Conservation (phyloP, 2,329 filamentous ascomycete genomes). For the Cyphellophora attinorum region DNA sequence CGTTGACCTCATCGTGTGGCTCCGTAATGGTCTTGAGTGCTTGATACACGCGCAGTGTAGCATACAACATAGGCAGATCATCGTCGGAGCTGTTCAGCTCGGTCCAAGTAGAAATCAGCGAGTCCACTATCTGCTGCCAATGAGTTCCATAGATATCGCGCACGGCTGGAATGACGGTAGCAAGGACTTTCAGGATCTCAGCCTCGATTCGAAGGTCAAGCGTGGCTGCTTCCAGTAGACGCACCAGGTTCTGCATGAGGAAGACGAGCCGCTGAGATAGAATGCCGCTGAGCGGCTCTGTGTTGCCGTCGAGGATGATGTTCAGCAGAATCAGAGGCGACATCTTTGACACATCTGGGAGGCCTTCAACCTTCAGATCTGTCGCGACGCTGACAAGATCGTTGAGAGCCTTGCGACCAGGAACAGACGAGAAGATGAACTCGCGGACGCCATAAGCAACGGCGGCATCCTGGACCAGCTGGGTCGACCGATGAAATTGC, state of each 20-base stretch:
- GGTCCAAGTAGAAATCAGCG: constrained; percentile 50
- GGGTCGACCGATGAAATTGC: constrained; percentile 26
- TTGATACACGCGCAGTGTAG: constrained; percentile 62
- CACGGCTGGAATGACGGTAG: constrained; percentile 59
- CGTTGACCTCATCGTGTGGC: constrained; percentile 51
- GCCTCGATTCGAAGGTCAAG: constrained; percentile 23
- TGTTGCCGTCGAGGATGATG: constrained; percentile 39
- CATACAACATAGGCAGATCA: constrained; percentile 55
- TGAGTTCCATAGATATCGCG: constrained; percentile 78
- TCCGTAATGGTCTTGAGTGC: constrained; percentile 49
- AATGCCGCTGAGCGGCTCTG: constrained; percentile 37
- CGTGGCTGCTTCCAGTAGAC: constrained; percentile 51
- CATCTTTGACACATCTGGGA: constrained; percentile 2
- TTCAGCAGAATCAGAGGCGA: constrained; percentile 44
- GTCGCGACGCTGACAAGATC: constrained; percentile 53
- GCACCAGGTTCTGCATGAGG: constrained; percentile 66
- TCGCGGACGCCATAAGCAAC: constrained; percentile 40
- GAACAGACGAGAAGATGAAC: constrained; percentile 36
- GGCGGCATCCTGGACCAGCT: constrained; percentile 37
- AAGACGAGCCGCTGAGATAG: constrained; percentile 63
- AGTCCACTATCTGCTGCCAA: constrained; percentile 60
- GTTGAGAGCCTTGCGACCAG: constrained; percentile 46
- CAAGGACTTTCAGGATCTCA: constrained; percentile 34
- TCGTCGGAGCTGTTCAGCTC: constrained; percentile 37
- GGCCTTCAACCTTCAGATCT: constrained; percentile 20